Conservation (phyloP, 768 basidiomycete species). For the Kwoniella botswanensis region DNA sequence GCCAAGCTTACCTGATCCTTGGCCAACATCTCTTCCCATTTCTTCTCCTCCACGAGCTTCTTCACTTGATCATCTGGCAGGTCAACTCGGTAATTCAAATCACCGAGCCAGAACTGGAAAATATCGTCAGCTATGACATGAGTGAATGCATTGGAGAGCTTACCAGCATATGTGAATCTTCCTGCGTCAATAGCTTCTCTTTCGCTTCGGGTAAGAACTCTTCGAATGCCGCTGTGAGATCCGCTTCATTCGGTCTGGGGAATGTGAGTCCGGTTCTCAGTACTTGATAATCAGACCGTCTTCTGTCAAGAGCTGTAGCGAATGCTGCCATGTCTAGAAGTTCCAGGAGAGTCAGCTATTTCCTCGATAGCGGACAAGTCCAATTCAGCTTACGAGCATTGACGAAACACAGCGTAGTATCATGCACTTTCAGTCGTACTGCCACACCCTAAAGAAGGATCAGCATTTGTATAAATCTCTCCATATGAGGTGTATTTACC, state of each 20-base stretch:
- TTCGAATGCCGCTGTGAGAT: constrained; percentile 32
- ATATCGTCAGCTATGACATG: neutral
- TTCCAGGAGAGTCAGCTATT: neutral
- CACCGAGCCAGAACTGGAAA: constrained; percentile 53
- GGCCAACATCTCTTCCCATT: constrained; percentile 41
- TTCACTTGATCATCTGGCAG: constrained; percentile 37
- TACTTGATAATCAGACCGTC: constrained; percentile 40
- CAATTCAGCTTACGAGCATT: constrained; percentile 41
- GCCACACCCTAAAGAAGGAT: constrained; percentile 39
- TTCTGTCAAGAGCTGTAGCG: constrained; percentile 43
- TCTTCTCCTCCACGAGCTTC: constrained; percentile 34
- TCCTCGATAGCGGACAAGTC: neutral
- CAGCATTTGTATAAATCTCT: neutral
- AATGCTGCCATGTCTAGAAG: constrained; percentile 49
- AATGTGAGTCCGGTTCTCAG: constrained; percentile 36
- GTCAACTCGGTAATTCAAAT: constrained; percentile 55
- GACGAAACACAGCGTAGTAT: constrained; percentile 48
- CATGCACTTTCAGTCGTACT: constrained; percentile 45
- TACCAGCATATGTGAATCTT: constrained; percentile 40
- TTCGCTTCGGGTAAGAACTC: constrained; percentile 38
- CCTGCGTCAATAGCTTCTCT: constrained; percentile 24
- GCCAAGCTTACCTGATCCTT: constrained; percentile 50
- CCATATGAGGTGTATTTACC: constrained; percentile 20
- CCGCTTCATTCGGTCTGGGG: constrained; percentile 25
- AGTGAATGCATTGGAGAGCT: neutral